Conservation (phyloP, 352 stramenopile genomes). For the Phytophthora kernoviae region DNA sequence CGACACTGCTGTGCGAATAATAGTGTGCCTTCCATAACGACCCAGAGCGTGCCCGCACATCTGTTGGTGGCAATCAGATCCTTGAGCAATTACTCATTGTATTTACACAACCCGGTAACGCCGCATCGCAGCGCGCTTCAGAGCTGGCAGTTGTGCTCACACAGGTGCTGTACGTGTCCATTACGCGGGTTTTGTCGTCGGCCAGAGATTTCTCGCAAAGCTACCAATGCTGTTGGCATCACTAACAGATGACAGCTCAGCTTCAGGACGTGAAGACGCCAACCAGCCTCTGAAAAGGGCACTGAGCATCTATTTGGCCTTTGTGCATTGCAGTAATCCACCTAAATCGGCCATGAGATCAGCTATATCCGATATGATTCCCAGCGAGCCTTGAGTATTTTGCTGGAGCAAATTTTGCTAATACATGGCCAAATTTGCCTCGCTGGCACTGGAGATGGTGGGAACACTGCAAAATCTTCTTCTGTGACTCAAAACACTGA, state of each 20-base stretch:
- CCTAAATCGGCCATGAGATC: slow-evolving; percentile 28
- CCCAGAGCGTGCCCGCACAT: slow-evolving; percentile 35
- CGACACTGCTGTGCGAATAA: slow-evolving; percentile 43
- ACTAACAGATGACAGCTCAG: slow-evolving; percentile 11
- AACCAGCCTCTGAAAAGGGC: slow-evolving; percentile 41
- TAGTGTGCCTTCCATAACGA: slow-evolving; percentile 63
- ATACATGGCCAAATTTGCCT: slow-evolving; percentile 15
- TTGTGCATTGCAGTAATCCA: slow-evolving; percentile 39
- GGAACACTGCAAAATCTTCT: background rate
- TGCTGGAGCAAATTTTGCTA: slow-evolving; percentile 27
- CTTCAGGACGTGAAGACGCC: background rate
- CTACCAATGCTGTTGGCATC: slow-evolving; percentile 44
- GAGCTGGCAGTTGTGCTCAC: slow-evolving; percentile 48
- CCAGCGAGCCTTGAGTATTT: slow-evolving; percentile 19
- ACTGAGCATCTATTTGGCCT: slow-evolving; percentile 61
- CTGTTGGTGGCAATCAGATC: slow-evolving; percentile 63
- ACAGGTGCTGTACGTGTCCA: slow-evolving; percentile 59
- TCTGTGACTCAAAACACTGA: slow-evolving; percentile 14
- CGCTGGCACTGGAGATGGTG: no score
- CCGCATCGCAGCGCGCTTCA: slow-evolving; percentile 15
- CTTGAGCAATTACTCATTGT: slow-evolving; percentile 73
- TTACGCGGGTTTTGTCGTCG: slow-evolving; percentile 46
- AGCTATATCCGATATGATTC: slow-evolving; percentile 46
- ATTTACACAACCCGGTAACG: slow-evolving; percentile 50
- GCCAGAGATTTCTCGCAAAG: slow-evolving; percentile 63